phyloP scores from a whole-genome alignment of 257 asterid genomes.

The Solanum peruvianum region DNA sequence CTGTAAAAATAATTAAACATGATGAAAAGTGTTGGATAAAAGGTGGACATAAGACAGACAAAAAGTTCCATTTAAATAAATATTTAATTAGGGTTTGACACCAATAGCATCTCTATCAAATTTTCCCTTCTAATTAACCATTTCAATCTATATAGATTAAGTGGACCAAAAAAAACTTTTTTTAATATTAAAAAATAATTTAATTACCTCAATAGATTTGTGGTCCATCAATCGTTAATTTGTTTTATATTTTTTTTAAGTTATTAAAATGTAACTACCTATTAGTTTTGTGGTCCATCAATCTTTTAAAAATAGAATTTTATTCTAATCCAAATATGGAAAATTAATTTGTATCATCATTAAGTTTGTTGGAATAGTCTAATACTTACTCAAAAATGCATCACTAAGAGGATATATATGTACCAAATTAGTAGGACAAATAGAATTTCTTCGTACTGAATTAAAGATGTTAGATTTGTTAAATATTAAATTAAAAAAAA shows the following conservation, averaged over 20 bases:
- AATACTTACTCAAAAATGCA: not conserved
- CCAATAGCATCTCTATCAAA: conserved; percentile 5
- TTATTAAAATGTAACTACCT: not conserved
- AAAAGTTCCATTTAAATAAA: conserved; percentile 30
- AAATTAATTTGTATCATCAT: too few species aligned
- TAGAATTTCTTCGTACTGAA: not conserved
- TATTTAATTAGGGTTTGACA: conserved; percentile 6
- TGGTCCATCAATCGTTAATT: not conserved
- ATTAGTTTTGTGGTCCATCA: not conserved
- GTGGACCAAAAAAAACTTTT: not conserved
- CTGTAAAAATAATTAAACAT: conserved; percentile 8
- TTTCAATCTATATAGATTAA: too few species aligned
- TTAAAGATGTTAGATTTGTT: not conserved
- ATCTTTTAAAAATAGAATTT: not conserved
- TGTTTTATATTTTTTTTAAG: not conserved
- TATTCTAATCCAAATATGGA: not conserved
- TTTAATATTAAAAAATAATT: not conserved
- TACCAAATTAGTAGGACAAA: not conserved
- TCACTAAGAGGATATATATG: not conserved
- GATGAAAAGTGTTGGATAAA: conserved; percentile 30
- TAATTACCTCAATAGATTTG: not conserved
- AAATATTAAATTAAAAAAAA: not conserved
- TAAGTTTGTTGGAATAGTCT: not conserved
- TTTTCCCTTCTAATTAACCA: too few species aligned
- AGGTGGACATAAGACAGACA: conserved; percentile 30